Base-by-base conservation (phyloP, 805 yeast genomes). In the Isabelozyma gotoi region DNA sequence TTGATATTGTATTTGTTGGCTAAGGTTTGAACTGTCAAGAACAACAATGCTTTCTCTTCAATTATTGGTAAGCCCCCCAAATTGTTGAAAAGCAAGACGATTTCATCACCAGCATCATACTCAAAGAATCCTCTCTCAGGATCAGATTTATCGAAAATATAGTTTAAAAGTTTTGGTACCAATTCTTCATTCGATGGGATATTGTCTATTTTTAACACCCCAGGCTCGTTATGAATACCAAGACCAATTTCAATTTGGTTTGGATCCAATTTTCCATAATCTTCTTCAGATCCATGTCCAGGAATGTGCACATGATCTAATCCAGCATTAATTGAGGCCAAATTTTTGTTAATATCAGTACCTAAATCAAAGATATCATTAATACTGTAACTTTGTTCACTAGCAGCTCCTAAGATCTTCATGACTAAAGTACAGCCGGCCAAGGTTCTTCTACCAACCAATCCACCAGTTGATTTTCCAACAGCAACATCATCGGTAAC, bases 201-300 rank as follows among this genome's bases (percentile, higher is more conserved):
- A 11, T 51, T 41, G 18, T 60, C 53, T 11, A 63, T 37, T 44
- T 64, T 65, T 24, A 53, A 46, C 7, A 63, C 67, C 16, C 71
- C 71, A 0, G 71, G 71, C 47, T 68, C 74, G 46, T 67, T 68
- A 45, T 68, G 74, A 36, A 67, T 67, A 15, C 73, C 71, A 12
- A 67, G 49, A 7, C 73, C 71, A 19, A 66, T 49, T 39, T 67
- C 73, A 19, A 63, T 49, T 45, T 66, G 60, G 40, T 57, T 56
- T 8, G 50, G 50, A 12, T 49, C 57, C 39, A 66, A 47, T 42
- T 56, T 49, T 2, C 62, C 64, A 37, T 41, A 57, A 20, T 57
- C 55, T n/a, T 51, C 41, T 33, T 53, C 52, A 4, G 45, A 40
- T 3, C 45, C 39, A 38, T 65, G 68, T 7, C 70, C 68, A 14